Conservation (phyloP, 345 rosid species). For the Toxicodendron radicans region DNA sequence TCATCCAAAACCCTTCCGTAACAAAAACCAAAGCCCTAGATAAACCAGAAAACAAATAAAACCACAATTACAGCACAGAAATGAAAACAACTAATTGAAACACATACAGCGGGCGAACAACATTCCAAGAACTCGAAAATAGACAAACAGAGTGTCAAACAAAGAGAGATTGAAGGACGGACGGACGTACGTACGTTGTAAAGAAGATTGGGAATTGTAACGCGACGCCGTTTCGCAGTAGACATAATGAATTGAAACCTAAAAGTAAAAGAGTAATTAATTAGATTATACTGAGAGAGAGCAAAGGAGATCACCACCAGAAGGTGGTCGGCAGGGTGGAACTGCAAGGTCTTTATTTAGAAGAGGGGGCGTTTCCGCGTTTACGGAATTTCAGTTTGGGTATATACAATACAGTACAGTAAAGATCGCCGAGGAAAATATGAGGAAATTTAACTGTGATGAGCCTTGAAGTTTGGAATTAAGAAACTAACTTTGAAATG, state of each 20-base stretch:
- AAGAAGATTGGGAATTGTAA: constrained; percentile 1
- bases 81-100: not conserved
- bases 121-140: not conserved
- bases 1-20: constrained; percentile 3
- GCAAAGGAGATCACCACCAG: constrained; percentile 33
- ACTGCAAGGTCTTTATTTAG: constrained; percentile 18
- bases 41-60: constrained; percentile 21
- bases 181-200: too few species aligned
- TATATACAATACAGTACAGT: not conserved
- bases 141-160: constrained; percentile 15
- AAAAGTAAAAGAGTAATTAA: not conserved
- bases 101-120: not conserved
- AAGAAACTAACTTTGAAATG: too few species aligned
- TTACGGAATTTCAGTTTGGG: constrained; percentile 13
- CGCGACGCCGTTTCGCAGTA: not conserved
- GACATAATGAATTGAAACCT: not conserved
- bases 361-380: constrained; percentile 20
- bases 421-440: not conserved
- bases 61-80: constrained; percentile 3
- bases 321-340: constrained; percentile 21
- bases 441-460: too few species aligned
- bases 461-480: too few species aligned
- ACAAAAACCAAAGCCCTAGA: constrained; percentile 23
- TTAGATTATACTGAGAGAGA: constrained; percentile 16
- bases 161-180: not conserved